phyloP scores from a whole-genome alignment of 2,329 filamentous ascomycete species.

The Microascus cirrosus region DNA sequence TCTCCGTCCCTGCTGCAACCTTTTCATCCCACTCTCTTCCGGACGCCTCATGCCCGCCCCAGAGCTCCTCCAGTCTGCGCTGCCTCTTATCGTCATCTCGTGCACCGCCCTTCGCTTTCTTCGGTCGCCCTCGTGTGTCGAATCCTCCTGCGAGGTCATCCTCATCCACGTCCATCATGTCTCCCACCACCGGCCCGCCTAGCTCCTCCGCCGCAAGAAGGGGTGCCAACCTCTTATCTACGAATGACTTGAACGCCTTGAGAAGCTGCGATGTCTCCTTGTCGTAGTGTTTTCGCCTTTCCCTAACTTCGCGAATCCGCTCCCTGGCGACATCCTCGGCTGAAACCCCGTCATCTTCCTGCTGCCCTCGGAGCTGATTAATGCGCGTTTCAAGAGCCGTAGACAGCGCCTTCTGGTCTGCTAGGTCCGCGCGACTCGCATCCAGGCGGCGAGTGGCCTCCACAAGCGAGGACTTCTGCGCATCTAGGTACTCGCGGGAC shows the following conservation, averaged over 20 bases:
- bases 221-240: conserved; percentile 56
- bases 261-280: conserved; percentile 49
- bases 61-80: conserved; percentile 53
- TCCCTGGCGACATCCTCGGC: conserved; percentile 52
- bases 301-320: conserved; percentile 47
- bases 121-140: conserved; percentile 45
- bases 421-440: conserved; percentile 34
- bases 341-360: conserved; percentile 45
- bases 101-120: conserved; percentile 28
- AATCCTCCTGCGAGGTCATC: conserved; percentile 50
- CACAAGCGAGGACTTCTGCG: conserved; percentile 29
- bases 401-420: conserved; percentile 45
- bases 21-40: conserved; percentile 30
- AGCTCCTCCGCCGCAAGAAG: conserved; percentile 78
- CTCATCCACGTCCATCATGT: conserved; percentile 52
- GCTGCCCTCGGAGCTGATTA: conserved; percentile 42
- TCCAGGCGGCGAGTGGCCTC: conserved; percentile 35
- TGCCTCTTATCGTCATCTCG: conserved; percentile 36
- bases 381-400: conserved; percentile 46
- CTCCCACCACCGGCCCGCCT: conserved; percentile 72
- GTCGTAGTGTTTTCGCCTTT: conserved; percentile 49
- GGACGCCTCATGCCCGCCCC: conserved; percentile 27
- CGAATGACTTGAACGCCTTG: conserved; percentile 56
- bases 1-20: conserved; percentile 40
- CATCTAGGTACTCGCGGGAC: conserved; percentile 46